Evolutionary conservation across 192 early-diverging fungal genomes (phyloP), one percentile per base, ranked within the genome.

Genomic region (Backusella tuberculispora): DNA sequence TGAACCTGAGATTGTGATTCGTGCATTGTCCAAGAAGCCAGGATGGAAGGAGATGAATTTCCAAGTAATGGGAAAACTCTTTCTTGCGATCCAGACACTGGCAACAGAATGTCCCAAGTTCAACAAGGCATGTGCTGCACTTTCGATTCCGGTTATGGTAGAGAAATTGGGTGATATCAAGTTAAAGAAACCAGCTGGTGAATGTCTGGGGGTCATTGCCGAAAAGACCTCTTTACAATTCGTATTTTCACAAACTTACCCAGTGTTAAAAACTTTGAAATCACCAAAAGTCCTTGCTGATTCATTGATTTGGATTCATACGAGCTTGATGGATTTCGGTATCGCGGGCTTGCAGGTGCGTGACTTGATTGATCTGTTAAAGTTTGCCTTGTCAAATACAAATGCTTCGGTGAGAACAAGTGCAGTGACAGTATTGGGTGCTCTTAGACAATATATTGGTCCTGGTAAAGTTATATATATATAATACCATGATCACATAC

Each of bases 21-120:
- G 94, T 21, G 87, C 89, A 66, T 79, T 99, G 29, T 80, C 87
- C 9, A 92, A 93, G 50, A 95, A 93, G 38, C 96, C 96, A 0
- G 96, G 97, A 5, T 97, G 94, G 94, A 98, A 98, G 81, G 98
- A 99, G 77, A 95, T 88, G 85, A 99, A 99, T 83, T 98, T 98
- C 79, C 97, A 99, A 73, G 90, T 97, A 40, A 91, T 88, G 66
- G 81, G 86, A 6, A 92, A 89, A 14, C 84, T 95, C 67, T 91
- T 94, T 79, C 87, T 91, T 71, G 82, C 92, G 1, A 89, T 97
- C 70, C 88, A 94, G 71, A 82, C 88, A 43, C 84, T 95, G 71
- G 90, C 94, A 19, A 83, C 85, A 37, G 78, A 87, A 6, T 67
- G 83, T 19, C 79, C 90, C 17, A 84, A 88, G 10, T 97, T 97